These are phyloP conservation scores for Artemisia tridentata DNA, from an alignment of 129 eudicot genomes.

Conservation along the genomic window DNA sequence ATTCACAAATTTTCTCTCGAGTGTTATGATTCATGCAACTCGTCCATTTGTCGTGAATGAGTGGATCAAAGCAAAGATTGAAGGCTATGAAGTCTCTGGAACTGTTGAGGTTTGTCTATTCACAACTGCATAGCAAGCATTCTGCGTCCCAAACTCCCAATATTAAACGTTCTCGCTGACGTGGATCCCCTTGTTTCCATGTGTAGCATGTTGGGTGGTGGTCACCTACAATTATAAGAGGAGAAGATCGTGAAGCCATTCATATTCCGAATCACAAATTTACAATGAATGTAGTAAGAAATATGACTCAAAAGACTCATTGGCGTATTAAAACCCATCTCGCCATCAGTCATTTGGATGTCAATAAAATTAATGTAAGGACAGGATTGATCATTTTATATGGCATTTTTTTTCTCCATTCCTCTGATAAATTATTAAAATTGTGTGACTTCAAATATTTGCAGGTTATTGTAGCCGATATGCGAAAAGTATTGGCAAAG, in stretches of 20 bases:
- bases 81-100: constrained; percentile 98
- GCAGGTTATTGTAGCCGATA: constrained; percentile 93
- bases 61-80: constrained; percentile 95
- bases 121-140: not conserved
- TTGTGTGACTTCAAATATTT: constrained; percentile 10
- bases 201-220: constrained; percentile 97
- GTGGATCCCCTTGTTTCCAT: not conserved
- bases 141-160: not conserved
- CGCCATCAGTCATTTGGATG: constrained; percentile 93
- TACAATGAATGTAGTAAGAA: constrained; percentile 89
- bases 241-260: constrained; percentile 98
- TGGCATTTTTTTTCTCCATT: constrained; percentile 2
- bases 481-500: constrained; percentile 95
- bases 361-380: constrained; percentile 79
- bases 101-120: constrained; percentile 82
- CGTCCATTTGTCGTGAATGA: constrained; percentile 87
- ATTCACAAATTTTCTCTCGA: constrained; percentile 90
- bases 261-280: constrained; percentile 96
- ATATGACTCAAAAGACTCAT: constrained; percentile 91
- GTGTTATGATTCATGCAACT: constrained; percentile 95
- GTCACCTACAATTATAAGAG: constrained; percentile 95
- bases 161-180: not conserved
- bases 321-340: constrained; percentile 98
- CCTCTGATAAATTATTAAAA: not conserved
- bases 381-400: constrained; percentile 4